Conservation (phyloP, 2,329 filamentous ascomycete species). For the Hypoxylon sp. region DNA sequence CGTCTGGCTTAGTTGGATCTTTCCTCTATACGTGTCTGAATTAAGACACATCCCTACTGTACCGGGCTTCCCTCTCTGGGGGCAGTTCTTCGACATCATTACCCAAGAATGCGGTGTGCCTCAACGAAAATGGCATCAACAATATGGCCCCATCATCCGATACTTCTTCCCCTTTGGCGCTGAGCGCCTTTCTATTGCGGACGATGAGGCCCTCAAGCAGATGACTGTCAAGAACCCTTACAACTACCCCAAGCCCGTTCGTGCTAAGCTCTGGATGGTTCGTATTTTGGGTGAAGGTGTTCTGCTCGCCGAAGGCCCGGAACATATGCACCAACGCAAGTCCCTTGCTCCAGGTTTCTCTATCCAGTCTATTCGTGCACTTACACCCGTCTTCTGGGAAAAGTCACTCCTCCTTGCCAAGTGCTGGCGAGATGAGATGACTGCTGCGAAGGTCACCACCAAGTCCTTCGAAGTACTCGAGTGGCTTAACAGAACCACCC, state of each 20-base stretch:
- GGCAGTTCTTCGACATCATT: slow-evolving; percentile 61
- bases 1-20: slow-evolving; percentile 58
- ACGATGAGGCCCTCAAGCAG: slow-evolving; percentile 61
- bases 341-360: slow-evolving; percentile 58
- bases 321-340: slow-evolving; percentile 61
- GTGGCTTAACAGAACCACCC: slow-evolving; percentile 61
- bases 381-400: slow-evolving; percentile 59
- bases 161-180: slow-evolving; percentile 64
- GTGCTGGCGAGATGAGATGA: slow-evolving; percentile 58
- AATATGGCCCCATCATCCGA: slow-evolving; percentile 60
- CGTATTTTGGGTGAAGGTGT: slow-evolving; percentile 62
- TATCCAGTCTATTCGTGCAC: slow-evolving; percentile 57
- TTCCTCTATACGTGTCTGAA: slow-evolving; percentile 60
- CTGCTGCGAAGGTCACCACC: slow-evolving; percentile 48
- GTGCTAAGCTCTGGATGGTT: slow-evolving; percentile 60
- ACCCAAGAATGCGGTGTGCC: slow-evolving; percentile 59
- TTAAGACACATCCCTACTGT: slow-evolving; percentile 61
- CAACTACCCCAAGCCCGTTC: slow-evolving; percentile 58
- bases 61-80: slow-evolving; percentile 60
- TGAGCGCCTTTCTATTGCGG: slow-evolving; percentile 61
- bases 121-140: slow-evolving; percentile 60
- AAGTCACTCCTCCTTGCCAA: slow-evolving; percentile 61
- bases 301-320: slow-evolving; percentile 60
- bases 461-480: slow-evolving; percentile 58
- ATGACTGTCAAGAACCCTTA: slow-evolving; percentile 62